A percentile compares a stretch with the other conserved stretches of the same genome.
phyloP scores from a whole-genome alignment of 148 eudicot species.

The Silene conica region DNA sequence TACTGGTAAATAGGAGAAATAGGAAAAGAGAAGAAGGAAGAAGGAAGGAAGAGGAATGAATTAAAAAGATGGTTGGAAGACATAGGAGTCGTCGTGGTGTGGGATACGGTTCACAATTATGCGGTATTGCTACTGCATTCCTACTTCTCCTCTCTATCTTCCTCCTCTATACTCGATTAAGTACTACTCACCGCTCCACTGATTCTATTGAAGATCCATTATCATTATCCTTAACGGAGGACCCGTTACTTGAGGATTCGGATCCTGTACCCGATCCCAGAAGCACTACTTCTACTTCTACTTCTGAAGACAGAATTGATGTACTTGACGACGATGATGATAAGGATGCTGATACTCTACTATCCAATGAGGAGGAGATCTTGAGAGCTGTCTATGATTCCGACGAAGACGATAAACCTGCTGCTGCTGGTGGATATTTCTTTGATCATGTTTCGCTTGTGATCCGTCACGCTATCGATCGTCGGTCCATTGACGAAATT shows the following conservation, averaged over 20 bases:
- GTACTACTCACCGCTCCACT: not conserved
- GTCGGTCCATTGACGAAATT: conserved; percentile 46
- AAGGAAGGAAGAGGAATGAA: not conserved
- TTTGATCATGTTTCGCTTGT: conserved; percentile 50
- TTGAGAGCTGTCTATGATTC: conserved; percentile 17
- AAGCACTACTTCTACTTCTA: not conserved
- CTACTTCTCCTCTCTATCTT: not conserved
- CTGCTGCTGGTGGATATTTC: conserved; percentile 28
- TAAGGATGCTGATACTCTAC: conserved; percentile 9
- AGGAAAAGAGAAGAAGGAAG: no score
- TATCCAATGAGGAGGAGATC: conserved; percentile 21
- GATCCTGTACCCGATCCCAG: conserved; percentile 15
- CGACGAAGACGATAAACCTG: conserved; percentile 9
- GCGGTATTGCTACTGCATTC: not conserved
- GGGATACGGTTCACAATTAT: not conserved
- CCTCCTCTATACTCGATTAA: not conserved
- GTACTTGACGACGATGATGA: conserved; percentile 10
- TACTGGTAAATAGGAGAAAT: no score
- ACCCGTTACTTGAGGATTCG: conserved; percentile 17
- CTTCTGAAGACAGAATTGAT: conserved; percentile 19
- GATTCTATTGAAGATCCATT: not conserved
- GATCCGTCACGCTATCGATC: conserved; percentile 53
- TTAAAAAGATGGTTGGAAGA: not conserved
- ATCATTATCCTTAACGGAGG: not conserved
- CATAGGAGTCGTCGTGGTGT: not conserved